A percentile compares a stretch with the other conserved stretches of the same genome.
Conservation (phyloP, 345 rosid species). For the Ricinus communis region DNA sequence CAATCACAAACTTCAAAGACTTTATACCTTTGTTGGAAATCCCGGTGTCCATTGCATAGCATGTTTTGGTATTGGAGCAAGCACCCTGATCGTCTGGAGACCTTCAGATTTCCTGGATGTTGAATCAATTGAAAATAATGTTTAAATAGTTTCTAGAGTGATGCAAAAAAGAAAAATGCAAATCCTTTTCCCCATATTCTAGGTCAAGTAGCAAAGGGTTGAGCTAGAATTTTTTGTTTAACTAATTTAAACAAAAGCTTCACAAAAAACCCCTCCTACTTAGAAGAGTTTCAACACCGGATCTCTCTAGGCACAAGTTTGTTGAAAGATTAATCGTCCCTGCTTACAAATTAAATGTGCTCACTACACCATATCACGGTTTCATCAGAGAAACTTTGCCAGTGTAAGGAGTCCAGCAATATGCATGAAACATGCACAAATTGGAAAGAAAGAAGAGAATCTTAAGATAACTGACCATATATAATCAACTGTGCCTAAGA, state of each 20-base stretch:
- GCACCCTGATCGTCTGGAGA: constrained; percentile 77
- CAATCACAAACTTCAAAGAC: not conserved
- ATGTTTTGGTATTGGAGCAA: constrained; percentile 85
- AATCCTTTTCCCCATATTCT: not conserved
- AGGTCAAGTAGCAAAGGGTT: not conserved
- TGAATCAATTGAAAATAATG: constrained; percentile 11
- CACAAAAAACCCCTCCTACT: not conserved
- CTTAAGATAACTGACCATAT: constrained; percentile 58
- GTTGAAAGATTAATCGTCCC: not conserved
- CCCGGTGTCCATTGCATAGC: constrained; percentile 89
- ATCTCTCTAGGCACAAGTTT: not conserved
- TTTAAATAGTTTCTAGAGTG: not conserved
- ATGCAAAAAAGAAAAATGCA: not conserved
- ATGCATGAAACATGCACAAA: constrained; percentile 4
- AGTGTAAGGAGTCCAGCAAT: not conserved
- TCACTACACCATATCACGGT: not conserved
- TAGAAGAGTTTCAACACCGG: not conserved
- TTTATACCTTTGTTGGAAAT: constrained; percentile 82
- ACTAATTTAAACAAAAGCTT: not conserved
- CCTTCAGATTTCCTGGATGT: constrained; percentile 78
- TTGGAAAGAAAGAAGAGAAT: not conserved
- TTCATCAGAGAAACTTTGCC: not conserved
- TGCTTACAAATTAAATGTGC: not conserved
- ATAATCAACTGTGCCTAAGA: constrained; percentile 93
- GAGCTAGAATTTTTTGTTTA: not conserved